Conservation (phyloP, 305 asterid genomes). For the Fraxinus angustifolia region DNA sequence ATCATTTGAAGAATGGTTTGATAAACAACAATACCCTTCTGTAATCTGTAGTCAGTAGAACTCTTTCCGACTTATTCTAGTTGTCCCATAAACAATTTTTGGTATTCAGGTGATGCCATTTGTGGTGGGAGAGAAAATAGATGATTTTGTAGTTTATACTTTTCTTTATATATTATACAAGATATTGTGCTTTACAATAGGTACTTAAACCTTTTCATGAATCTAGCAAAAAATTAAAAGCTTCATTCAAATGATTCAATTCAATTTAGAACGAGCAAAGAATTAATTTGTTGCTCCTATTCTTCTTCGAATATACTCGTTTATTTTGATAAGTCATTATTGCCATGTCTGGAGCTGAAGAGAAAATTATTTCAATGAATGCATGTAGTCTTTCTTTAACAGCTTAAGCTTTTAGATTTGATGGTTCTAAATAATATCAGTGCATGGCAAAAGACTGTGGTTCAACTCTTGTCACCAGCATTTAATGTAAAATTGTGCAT, state of each 20-base stretch:
- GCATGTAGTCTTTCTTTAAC: not conserved
- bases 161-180: constrained; percentile 22
- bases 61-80: constrained; percentile 33
- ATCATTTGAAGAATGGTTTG: constrained; percentile 38
- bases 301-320: constrained; percentile 13
- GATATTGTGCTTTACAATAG: constrained; percentile 37
- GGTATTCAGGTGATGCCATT: constrained; percentile 39
- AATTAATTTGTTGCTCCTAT: constrained; percentile 8
- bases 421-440: not conserved
- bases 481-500: not conserved
- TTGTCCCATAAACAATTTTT: constrained; percentile 28
- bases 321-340: constrained; percentile 3
- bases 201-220: constrained; percentile 31
- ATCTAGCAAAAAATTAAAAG: constrained; percentile 29
- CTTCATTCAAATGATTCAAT: constrained; percentile 21
- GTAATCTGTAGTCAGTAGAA: constrained; percentile 29
- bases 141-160: constrained; percentile 32
- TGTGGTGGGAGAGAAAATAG: constrained; percentile 42
- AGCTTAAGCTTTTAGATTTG: not conserved
- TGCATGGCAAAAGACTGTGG: not conserved
- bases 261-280: constrained; percentile 22
- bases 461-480: not conserved
- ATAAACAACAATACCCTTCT: constrained; percentile 24
- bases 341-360: not conserved
- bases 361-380: not conserved